phyloP scores from a whole-genome alignment of 2,329 filamentous ascomycete species.

The Madurella fahalii region DNA sequence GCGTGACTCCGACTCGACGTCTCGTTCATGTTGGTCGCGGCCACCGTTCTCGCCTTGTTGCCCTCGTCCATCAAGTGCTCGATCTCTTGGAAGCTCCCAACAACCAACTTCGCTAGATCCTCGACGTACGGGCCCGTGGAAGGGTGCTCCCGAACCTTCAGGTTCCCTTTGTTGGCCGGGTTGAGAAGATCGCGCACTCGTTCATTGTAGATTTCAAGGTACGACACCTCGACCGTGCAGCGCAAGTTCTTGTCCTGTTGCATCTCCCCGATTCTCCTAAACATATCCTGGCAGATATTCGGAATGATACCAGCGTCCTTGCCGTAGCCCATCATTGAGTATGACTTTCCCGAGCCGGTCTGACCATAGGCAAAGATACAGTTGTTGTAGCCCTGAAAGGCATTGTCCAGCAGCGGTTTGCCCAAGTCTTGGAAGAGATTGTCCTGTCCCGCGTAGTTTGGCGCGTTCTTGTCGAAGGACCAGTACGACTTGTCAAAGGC shows the following conservation, averaged over 20 bases:
- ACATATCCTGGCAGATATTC: constrained; percentile 97
- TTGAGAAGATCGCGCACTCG: constrained; percentile 93
- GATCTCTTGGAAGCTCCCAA: constrained; percentile 90
- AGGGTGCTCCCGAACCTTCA: constrained; percentile 96
- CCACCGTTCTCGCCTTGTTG: constrained; percentile 96
- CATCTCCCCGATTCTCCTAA: constrained; percentile 71
- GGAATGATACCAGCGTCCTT: constrained; percentile 94
- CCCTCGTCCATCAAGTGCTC: constrained; percentile 98
- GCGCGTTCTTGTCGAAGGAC: constrained; percentile 83
- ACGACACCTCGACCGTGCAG: constrained; percentile 96
- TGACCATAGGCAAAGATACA: constrained; percentile 99
- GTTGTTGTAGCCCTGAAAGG: constrained; percentile 98
- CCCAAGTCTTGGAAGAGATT: constrained; percentile 86
- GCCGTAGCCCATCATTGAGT: constrained; percentile 99
- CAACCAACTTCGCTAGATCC: constrained; percentile 91
- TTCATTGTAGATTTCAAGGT: constrained; percentile 99
- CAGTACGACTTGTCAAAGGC: constrained; percentile 97
- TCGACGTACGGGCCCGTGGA: constrained; percentile 97
- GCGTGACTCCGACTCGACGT: constrained; percentile 97
- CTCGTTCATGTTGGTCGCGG: constrained; percentile 99
- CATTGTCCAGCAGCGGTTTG: constrained; percentile 89
- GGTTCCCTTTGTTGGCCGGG: constrained; percentile 88
- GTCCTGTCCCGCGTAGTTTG: constrained; percentile 84
- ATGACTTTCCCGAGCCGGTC: constrained; percentile 97
- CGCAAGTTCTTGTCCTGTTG: constrained; percentile 70